A percentile compares a stretch with the other conserved stretches of the same genome.
Evolutionary conservation across 2,329 filamentous ascomycete genomes (phyloP).

Genomic region (Bimuria novae-zelandiae): DNA sequence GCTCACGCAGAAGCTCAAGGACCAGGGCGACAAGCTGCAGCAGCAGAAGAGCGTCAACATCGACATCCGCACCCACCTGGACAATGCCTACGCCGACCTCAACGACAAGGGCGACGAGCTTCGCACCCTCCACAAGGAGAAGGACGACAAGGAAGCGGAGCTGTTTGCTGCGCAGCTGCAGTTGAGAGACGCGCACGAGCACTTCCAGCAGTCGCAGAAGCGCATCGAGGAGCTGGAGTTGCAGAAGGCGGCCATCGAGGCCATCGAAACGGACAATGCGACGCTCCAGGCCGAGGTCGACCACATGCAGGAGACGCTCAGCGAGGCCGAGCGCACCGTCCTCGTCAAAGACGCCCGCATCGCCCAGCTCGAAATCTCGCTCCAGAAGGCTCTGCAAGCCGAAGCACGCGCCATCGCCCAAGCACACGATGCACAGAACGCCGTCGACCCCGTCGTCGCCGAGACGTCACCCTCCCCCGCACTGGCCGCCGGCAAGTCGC

Average conservation of each 20-base stretch:
- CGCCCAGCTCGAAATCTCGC: not conserved
- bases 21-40: not conserved
- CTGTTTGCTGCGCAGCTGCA: not conserved
- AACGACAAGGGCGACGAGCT: not conserved
- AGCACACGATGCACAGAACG: not conserved
- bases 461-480: not conserved
- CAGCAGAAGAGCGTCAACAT: not conserved
- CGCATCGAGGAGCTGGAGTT: not conserved
- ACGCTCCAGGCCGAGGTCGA: not conserved
- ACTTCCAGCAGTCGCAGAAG: not conserved
- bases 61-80: not conserved
- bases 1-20: too few species aligned
- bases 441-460: not conserved
- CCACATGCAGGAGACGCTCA: not conserved
- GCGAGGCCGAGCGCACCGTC: not conserved
- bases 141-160: not conserved
- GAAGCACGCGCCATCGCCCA: not conserved
- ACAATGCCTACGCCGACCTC: slow-evolving; percentile 1
- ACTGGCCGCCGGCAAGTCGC: not conserved
- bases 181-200: not conserved
- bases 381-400: not conserved
- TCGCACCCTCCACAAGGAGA: not conserved
- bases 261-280: not conserved
- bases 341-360: slow-evolving; percentile 8
- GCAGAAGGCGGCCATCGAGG: not conserved